Base-by-base conservation (phyloP, 2,329 filamentous ascomycete species). In the Alternaria infectoria region DNA sequence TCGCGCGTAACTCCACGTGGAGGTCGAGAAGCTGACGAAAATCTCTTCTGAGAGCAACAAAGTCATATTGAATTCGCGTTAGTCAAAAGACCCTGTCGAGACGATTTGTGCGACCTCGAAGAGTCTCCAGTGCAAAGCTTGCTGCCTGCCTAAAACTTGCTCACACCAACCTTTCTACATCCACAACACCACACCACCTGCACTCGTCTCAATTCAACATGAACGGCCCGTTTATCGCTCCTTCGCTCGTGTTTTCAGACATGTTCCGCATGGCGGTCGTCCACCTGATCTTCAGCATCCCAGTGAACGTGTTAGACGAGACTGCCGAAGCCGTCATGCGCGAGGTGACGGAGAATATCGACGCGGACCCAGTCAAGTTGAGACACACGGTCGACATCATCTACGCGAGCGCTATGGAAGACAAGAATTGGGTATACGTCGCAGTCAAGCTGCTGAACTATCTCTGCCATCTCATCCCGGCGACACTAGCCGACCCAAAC, bases 1-100 rank as follows among this genome's bases (percentile, higher is more conserved):
- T 77, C 17, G 72, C 75, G 50, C 73, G 73, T 17, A 73, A 73
- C 30, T 75, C 78, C 3, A 74, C 66, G 5, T 81, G 79, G 79
- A 75, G 73, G 52, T 74, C 70, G 70, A 62, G 55, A 50, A 30
- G 11, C 17, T 65, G 26, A 54, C 4, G 23, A 17, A 15, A 21
- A 30, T 40, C 17, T 7, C 7, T 5, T 40, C 40, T 15, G 45
- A 12, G 6, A 17, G 19, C 21, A 52, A 52, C 12, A 36, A 52
- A 15, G 13, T 28, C 21, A 9, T 8, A n/a, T 36, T 36, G 13
- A 36, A 19, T 23, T 5, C 4, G 12, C 15, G 6, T n/a, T 32
- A 40, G 28, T 32, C 32, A 36, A 9, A 23, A 5, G 10, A 52
- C 23, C 28, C 19, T 51, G 28, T n/a, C 6, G 17, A 23, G 30